Percentiles rank a stretch among this genome's conserved stretches.
These are phyloP conservation scores for Euptelea pleiosperma DNA, from an alignment of 164 flowering plant genomes.

Conservation along the genomic window DNA sequence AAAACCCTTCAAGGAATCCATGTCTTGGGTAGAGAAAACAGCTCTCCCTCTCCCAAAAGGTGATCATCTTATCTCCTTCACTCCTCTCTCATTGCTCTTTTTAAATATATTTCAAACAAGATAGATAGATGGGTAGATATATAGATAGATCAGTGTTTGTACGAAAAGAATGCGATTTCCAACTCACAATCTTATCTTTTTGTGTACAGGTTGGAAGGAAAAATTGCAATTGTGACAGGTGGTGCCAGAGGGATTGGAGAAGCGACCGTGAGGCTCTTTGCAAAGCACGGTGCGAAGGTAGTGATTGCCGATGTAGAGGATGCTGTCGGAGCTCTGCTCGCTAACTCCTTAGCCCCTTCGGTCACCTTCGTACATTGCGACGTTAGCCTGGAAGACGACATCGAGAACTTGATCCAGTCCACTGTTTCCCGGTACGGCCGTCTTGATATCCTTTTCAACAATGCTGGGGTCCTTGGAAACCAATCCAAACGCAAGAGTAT, in stretches of 20 bases:
- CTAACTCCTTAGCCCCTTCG: conserved; percentile 38
- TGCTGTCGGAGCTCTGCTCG: conserved; percentile 34
- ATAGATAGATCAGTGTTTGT: too few species aligned
- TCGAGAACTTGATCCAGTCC: conserved; percentile 37
- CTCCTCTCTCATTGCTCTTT: neutral
- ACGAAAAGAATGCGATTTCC: neutral
- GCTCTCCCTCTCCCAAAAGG: conserved; percentile 36
- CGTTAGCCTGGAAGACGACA: conserved; percentile 62
- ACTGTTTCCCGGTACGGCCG: conserved; percentile 47
- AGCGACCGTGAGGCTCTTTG: conserved; percentile 64
- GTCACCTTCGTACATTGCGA: conserved; percentile 67
- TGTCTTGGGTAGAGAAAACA: conserved; percentile 24
- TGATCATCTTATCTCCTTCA: conserved; percentile 6
- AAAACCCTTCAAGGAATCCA: conserved; percentile 30
- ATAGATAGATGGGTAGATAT: neutral
- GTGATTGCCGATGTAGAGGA: conserved; percentile 71
- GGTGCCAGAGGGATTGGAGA: conserved; percentile 84
- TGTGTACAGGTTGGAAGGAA: conserved; percentile 67
- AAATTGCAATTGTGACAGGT: conserved; percentile 75
- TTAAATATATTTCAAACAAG: neutral
- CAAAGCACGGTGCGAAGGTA: conserved; percentile 67
- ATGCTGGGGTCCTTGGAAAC: conserved; percentile 75
- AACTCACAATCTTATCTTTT: neutral
- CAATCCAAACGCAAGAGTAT: conserved; percentile 73
- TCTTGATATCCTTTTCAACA: conserved; percentile 78